Evolutionary conservation across 768 basidiomycete species (phyloP), one percentile per base, ranked within the genome.

Genomic region (Clitopilus hobsonii): DNA sequence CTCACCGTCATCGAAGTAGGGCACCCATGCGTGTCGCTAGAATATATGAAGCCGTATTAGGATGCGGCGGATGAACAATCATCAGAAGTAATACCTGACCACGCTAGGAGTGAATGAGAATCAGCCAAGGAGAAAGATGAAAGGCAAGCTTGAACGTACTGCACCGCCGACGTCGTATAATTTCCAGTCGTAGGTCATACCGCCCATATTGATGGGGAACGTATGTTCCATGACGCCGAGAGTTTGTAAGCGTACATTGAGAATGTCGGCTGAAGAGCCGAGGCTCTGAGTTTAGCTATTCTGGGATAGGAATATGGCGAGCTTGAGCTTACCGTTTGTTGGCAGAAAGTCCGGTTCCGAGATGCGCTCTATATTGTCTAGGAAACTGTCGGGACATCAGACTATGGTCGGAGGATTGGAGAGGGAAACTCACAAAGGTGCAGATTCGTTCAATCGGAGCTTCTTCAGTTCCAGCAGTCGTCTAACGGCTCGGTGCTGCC

Each of bases 101-200:
- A 49, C 83, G 77, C 85, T 86, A 65, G 10, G 56, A 60, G 50
- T 53, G 16, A 36, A 56, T n/a, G n/a, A n/a, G n/a, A n/a, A n/a
- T n/a, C n/a, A n/a, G n/a, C n/a, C n/a, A n/a, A n/a, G n/a, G n/a
- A n/a, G n/a, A n/a, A n/a, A n/a, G n/a, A n/a, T n/a, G n/a, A n/a
- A n/a, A n/a, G n/a, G n/a, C n/a, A n/a, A n/a, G n/a, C n/a, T n/a
- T 49, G 47, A 47, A 76, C 87, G 66, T 64, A 91, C 86, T 51
- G 88, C 86, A 47, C 91, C 91, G 36, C 90, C 89, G 30, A 93
- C 90, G 65, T 93, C 91, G 65, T 87, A 93, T 54, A 92, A 73
- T 55, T 84, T 80, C 89, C 90, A 92, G 52, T 84, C 80, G 63
- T 87, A 88, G 38, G 75, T 75, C 54, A 74, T 76, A 2, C 85